A percentile compares a stretch with the other conserved stretches of the same genome.
Conservation (phyloP, 2,329 filamentous ascomycete genomes). For the Colletotrichum echinochloae region DNA sequence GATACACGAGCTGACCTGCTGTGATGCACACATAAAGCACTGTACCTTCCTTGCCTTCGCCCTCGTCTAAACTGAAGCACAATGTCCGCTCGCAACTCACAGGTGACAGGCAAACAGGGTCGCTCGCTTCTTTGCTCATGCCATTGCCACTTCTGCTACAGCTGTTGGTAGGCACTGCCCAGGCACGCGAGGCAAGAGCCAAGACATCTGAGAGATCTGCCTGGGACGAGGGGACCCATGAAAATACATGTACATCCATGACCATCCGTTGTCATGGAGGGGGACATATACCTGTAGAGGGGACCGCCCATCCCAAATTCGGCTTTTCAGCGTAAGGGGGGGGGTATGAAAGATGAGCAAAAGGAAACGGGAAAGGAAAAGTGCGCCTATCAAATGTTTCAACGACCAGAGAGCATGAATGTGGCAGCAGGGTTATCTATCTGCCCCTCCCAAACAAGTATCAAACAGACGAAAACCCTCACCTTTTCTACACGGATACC, state of each 20-base stretch:
- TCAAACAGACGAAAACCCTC: slow-evolving; percentile 53
- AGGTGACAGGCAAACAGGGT: slow-evolving; percentile 7
- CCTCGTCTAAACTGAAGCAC: slow-evolving; percentile 3
- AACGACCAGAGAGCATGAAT: slow-evolving; percentile 54
- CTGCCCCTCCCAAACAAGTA: slow-evolving; percentile 56
- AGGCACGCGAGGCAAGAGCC: slow-evolving; percentile 34
- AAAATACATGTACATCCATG: slow-evolving; percentile 18
- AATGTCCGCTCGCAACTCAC: background rate
- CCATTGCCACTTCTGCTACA: background rate
- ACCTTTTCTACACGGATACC: background rate
- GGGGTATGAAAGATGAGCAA: background rate
- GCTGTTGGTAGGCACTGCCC: slow-evolving; percentile 18
- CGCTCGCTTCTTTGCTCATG: slow-evolving; percentile 14
- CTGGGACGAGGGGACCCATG: slow-evolving; percentile 38
- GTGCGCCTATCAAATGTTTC: slow-evolving; percentile 50
- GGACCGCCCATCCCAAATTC: slow-evolving; percentile 38
- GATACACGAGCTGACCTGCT: slow-evolving; percentile 18
- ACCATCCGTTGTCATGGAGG: slow-evolving; percentile 23
- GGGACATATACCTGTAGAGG: slow-evolving; percentile 28
- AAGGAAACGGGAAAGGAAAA: slow-evolving; percentile 15
- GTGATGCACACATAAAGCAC: slow-evolving; percentile 7
- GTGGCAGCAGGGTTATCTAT: slow-evolving; percentile 42
- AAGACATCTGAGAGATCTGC: slow-evolving; percentile 41
- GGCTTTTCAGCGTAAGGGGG: slow-evolving; percentile 30
- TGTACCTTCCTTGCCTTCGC: slow-evolving; percentile 23